Evolutionary conservation across 257 asterid species (phyloP), one percentile per base, ranked within the genome.

Genomic region (Scutellaria barbata): DNA sequence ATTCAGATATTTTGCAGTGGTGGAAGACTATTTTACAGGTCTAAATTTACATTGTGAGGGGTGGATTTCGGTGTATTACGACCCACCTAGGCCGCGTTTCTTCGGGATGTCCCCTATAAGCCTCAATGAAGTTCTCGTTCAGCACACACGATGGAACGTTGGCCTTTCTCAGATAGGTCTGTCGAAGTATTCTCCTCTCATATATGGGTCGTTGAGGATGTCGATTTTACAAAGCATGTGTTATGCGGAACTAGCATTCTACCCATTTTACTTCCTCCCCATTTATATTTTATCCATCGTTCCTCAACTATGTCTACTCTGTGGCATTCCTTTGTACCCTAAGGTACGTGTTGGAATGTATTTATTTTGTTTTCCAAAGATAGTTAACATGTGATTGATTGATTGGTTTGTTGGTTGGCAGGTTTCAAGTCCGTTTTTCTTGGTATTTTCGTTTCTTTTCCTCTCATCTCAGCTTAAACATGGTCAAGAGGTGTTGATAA

Each of bases 391-490:
- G 35, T 30, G 35, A 30, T 30, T 30, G 35, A 30, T 30, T 4
- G 35, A 30, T 30, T 30, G 35, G 3, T 30, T 30, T 4, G 3
- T 1, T 30, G 5, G 0, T 30, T 20, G 22, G 33, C 80, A 89
- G 97, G 91, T 81, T 5, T 77, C 86, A 1, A 85, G 78, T 70
- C 81, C 87, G 13, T 83, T 74, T 81, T 87, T 91, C 46, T 20
- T 30, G 0, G 83, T 76, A 18, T 87, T 85, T 54, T 69, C 75
- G 0, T 71, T 80, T 43, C 50, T 85, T 4, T 92, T 86, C 79
- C 8, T 80, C n/a, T 83, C 90, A 8, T 74, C 90, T 5, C 85
- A 79, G 8, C 57, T 76, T 45, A 89, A 89, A 59, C 80, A 84
- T 45, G 50, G 83, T 20, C 82, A 85, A 61, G 93, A 91, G 68